Evolutionary conservation across 2,329 filamentous ascomycete genomes (phyloP).

Genomic region (Pyrenochaeta sp.): DNA sequence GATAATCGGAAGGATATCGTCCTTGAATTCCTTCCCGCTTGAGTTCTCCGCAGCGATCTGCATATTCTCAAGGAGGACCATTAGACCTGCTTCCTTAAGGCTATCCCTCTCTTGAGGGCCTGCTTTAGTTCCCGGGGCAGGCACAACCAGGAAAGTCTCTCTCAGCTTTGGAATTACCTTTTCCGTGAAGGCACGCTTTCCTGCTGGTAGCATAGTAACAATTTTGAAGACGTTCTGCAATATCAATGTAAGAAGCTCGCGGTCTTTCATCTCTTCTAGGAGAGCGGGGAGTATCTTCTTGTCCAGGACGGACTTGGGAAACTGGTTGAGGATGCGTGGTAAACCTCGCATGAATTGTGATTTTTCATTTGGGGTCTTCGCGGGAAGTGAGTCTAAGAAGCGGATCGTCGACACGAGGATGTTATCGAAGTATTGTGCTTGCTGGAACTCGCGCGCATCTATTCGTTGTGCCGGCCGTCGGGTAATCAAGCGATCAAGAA

Average conservation of each 20-base stretch:
- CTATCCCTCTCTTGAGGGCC: conserved; percentile 76
- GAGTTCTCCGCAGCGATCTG: conserved; percentile 79
- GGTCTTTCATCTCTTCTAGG: conserved; percentile 93
- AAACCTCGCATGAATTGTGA: conserved; percentile 89
- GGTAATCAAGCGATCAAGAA: conserved; percentile 87
- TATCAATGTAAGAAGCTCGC: conserved; percentile 82
- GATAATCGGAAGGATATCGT: conserved; percentile 89
- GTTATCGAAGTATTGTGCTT: conserved; percentile 97
- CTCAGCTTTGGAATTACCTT: conserved; percentile 85
- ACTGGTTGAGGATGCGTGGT: conserved; percentile 85
- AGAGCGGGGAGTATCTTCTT: conserved; percentile 91
- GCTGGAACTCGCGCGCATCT: conserved; percentile 89
- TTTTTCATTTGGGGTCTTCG: conserved; percentile 92
- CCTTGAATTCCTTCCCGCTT: conserved; percentile 91
- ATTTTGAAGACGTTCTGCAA: conserved; percentile 94
- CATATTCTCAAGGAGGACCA: conserved; percentile 89
- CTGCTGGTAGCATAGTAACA: conserved; percentile 74
- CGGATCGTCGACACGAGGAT: conserved; percentile 95
- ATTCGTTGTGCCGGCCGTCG: conserved; percentile 86
- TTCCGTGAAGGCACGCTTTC: conserved; percentile 81
- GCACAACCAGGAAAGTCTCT: conserved; percentile 77
- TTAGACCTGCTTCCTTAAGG: conserved; percentile 85
- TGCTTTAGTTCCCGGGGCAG: conserved; percentile 48
- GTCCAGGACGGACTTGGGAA: conserved; percentile 91
- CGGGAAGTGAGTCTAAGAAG: conserved; percentile 89